These are phyloP conservation scores for Apophysomyces ossiformis DNA, from an alignment of 371 early-diverging fungal genomes.

Conservation along the genomic window DNA sequence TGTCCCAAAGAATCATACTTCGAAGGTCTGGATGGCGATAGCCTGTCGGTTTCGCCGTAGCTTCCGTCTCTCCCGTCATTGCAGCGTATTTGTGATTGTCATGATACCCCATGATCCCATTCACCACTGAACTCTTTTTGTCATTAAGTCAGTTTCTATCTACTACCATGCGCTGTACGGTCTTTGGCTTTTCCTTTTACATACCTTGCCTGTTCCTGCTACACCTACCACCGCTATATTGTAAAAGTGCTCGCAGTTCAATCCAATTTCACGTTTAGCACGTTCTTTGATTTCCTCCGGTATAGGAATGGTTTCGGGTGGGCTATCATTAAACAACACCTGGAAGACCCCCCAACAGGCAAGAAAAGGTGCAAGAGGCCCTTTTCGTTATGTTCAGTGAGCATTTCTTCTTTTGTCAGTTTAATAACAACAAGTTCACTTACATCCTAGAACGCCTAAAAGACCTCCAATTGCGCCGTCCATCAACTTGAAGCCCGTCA, in stretches of 20 bases:
- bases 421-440: slow-evolving; percentile 1
- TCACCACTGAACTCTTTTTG: slow-evolving; percentile 46
- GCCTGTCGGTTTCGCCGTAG: slow-evolving; percentile 36
- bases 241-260: slow-evolving; percentile 46
- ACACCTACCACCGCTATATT: slow-evolving; percentile 50
- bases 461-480: slow-evolving; percentile 53
- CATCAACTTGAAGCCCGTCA: slow-evolving; percentile 45
- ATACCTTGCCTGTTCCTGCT: slow-evolving; percentile 54
- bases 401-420: not conserved
- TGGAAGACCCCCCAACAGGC: slow-evolving; percentile 48
- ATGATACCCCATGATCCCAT: slow-evolving; percentile 49
- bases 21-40: slow-evolving; percentile 52
- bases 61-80: slow-evolving; percentile 47
- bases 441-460: slow-evolving; percentile 54
- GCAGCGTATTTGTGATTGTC: slow-evolving; percentile 40
- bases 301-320: slow-evolving; percentile 33
- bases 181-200: slow-evolving; percentile 13
- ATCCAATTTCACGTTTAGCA: slow-evolving; percentile 35
- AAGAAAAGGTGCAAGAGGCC: slow-evolving; percentile 54
- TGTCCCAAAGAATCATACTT: slow-evolving; percentile 53
- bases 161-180: not conserved
- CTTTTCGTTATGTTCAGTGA: slow-evolving; percentile 21
- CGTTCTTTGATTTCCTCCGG: slow-evolving; percentile 30
- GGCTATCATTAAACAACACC: slow-evolving; percentile 45
- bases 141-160: not conserved